Percentiles rank a stretch among this genome's conserved stretches.
phyloP scores from a whole-genome alignment of 2,329 filamentous ascomycete species.

The Nigrograna mackinnonii region DNA sequence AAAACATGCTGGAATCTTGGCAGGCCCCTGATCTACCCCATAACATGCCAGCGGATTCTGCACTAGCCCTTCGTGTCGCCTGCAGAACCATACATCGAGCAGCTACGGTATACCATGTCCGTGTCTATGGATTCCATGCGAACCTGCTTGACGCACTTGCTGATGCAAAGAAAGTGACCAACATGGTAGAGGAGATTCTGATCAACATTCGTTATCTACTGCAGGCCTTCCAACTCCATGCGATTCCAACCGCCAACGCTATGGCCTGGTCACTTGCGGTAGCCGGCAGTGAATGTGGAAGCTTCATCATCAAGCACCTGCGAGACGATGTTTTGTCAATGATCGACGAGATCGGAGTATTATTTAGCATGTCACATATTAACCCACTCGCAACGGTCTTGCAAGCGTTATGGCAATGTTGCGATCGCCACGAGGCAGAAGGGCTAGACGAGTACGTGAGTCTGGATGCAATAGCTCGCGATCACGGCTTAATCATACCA shows the following conservation, averaged over 20 bases:
- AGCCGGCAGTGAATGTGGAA: neutral
- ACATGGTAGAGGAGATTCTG: neutral
- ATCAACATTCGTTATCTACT: neutral
- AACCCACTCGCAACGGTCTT: neutral
- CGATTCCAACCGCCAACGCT: neutral
- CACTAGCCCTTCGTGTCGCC: neutral
- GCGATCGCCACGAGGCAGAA: no score
- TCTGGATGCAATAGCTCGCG: neutral
- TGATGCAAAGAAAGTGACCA: neutral
- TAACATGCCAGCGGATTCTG: neutral
- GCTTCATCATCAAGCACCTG: neutral
- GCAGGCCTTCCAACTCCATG: neutral
- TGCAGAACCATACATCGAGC: neutral
- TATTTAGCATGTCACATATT: neutral
- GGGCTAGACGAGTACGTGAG: no score
- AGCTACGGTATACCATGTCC: neutral
- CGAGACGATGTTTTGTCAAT: neutral
- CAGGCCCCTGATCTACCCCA: neutral
- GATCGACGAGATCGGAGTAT: neutral
- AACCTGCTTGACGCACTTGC: neutral
- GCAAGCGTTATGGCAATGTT: neutral
- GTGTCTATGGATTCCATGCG: neutral
- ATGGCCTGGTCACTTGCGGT: slow-evolving; percentile 1
- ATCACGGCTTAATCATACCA: neutral
- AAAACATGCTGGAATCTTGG: neutral